phyloP scores from a whole-genome alignment of 345 rosid species.

The Brassica juncea region DNA sequence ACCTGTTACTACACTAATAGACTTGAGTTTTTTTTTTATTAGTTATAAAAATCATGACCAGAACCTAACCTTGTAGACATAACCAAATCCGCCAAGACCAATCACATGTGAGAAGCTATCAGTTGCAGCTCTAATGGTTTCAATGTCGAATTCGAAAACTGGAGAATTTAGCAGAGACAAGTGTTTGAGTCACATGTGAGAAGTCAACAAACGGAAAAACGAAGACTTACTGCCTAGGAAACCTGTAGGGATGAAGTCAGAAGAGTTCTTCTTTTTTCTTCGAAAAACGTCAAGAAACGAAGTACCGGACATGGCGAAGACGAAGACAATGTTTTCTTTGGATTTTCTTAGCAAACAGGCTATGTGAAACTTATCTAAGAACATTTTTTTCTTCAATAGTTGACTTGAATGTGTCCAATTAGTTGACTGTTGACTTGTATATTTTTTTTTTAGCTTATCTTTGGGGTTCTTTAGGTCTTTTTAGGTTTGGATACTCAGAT shows the following conservation, averaged over 20 bases:
- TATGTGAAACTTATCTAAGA: neutral
- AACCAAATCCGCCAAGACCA: slow-evolving; percentile 39
- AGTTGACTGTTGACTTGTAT: slow-evolving; percentile 4
- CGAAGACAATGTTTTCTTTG: neutral
- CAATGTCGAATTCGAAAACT: slow-evolving; percentile 29
- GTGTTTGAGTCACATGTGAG: neutral
- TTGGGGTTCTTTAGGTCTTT: neutral
- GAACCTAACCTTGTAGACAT: slow-evolving; percentile 42
- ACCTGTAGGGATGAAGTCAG: neutral
- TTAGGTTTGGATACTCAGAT: too few species aligned
- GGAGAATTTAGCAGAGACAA: neutral
- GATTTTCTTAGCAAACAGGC: neutral
- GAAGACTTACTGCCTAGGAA: neutral
- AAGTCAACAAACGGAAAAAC: neutral
- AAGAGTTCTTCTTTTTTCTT: slow-evolving; percentile 47
- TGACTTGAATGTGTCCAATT: slow-evolving; percentile 9
- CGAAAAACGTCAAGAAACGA: slow-evolving; percentile 23
- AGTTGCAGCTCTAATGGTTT: slow-evolving; percentile 44
- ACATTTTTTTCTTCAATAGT: neutral
- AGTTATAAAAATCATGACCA: neutral
- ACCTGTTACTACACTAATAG: neutral
- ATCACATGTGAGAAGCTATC: slow-evolving; percentile 42
- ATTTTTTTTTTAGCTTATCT: neutral
- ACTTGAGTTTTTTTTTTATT: neutral
- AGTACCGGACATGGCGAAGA: slow-evolving; percentile 17